These are phyloP conservation scores for Solanum chacoense DNA, from an alignment of 305 asterid species.

Conservation along the genomic window DNA sequence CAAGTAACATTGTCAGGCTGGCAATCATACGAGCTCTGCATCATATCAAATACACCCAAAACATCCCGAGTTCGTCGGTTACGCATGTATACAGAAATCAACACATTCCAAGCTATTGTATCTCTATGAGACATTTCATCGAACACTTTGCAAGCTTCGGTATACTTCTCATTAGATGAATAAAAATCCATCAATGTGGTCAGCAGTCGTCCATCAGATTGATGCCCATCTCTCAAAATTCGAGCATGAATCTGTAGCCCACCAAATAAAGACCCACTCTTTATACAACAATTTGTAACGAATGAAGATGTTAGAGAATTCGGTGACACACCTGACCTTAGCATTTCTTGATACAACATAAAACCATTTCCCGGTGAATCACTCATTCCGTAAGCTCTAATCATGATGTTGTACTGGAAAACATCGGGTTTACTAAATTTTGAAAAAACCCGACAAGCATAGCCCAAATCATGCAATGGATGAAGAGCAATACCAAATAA, in stretches of 20 bases:
- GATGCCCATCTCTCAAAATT: constrained; percentile 45
- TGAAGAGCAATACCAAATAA: constrained; percentile 45
- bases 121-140: constrained; percentile 61
- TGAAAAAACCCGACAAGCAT: constrained; percentile 31
- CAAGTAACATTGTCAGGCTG: constrained; percentile 70
- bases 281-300: constrained; percentile 50
- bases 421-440: constrained; percentile 36
- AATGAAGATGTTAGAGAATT: constrained; percentile 44
- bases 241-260: constrained; percentile 58
- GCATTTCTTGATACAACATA: constrained; percentile 32
- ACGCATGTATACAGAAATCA: constrained; percentile 47
- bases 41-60: constrained; percentile 45
- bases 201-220: constrained; percentile 33
- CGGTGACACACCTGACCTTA: constrained; percentile 35
- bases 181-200: constrained; percentile 73
- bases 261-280: constrained; percentile 22
- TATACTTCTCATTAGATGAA: constrained; percentile 29
- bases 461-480: constrained; percentile 41
- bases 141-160: constrained; percentile 51
- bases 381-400: constrained; percentile 47
- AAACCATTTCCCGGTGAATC: constrained; percentile 38
- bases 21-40: constrained; percentile 32
- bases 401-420: constrained; percentile 40
- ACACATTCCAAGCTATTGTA: constrained; percentile 61
- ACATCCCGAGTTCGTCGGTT: constrained; percentile 44